phyloP scores from a whole-genome alignment of 345 rosid genomes.

The Raphanus raphanistrum region DNA sequence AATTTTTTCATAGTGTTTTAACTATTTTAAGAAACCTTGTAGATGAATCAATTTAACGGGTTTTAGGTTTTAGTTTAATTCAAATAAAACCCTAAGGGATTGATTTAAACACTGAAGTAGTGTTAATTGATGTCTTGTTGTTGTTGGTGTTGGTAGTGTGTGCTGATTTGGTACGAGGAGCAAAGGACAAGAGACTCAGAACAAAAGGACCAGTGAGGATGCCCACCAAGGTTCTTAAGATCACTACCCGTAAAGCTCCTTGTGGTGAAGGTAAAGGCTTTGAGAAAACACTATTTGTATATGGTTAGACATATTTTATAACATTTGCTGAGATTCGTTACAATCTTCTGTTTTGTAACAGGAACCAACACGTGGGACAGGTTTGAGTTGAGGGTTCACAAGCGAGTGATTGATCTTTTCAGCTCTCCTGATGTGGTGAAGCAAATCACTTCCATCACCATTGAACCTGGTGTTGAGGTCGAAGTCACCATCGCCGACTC shows the following conservation, averaged over 20 bases:
- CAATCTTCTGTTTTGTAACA: neutral
- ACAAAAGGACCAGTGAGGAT: slow-evolving; percentile 57
- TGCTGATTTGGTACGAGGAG: slow-evolving; percentile 49
- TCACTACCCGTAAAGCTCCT: slow-evolving; percentile 52
- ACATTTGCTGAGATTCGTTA: neutral
- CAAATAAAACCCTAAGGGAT: too few species aligned
- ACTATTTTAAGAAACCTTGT: neutral
- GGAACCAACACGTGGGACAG: slow-evolving; percentile 71
- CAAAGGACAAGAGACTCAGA: slow-evolving; percentile 43
- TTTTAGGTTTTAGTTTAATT: neutral
- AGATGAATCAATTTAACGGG: neutral
- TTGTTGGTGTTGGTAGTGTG: slow-evolving; percentile 35
- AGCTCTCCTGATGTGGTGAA: slow-evolving; percentile 69
- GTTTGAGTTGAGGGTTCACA: slow-evolving; percentile 64
- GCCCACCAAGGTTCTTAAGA: slow-evolving; percentile 48
- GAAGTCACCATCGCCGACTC: slow-evolving; percentile 63
- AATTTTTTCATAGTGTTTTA: too few species aligned
- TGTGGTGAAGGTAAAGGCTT: slow-evolving; percentile 52
- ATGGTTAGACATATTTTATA: neutral
- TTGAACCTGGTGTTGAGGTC: slow-evolving; percentile 66
- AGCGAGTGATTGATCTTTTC: slow-evolving; percentile 59
- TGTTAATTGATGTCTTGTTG: neutral
- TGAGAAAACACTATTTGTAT: neutral
- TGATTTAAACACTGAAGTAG: neutral
- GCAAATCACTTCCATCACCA: slow-evolving; percentile 66